Percentiles rank a stretch among this genome's conserved stretches.
phyloP scores from a whole-genome alignment of 2,329 filamentous ascomycete genomes.

The Ophiocordyceps camponoti-rufipedis region DNA sequence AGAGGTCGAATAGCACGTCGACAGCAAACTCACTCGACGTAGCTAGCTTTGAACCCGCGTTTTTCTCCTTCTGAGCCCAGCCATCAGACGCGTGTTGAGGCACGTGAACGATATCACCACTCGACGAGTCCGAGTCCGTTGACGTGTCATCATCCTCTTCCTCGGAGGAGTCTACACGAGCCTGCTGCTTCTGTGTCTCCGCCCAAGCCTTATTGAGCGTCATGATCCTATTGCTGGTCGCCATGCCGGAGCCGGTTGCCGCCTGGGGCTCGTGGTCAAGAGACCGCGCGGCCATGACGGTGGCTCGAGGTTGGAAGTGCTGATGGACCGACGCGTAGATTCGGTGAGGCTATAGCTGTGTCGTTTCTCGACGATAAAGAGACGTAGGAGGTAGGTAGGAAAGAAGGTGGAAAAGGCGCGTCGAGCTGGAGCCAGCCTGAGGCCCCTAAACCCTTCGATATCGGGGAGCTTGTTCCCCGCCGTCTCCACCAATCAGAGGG shows the following conservation, averaged over 20 bases:
- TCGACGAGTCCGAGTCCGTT: background rate
- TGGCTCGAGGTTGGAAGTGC: background rate
- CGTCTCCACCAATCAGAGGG: too few relatives aligned
- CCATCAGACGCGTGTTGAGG: background rate
- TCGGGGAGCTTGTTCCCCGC: too few relatives aligned
- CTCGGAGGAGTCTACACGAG: background rate
- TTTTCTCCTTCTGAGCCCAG: too few relatives aligned
- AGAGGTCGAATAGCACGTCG: background rate
- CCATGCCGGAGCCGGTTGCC: background rate
- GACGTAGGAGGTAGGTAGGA: too few relatives aligned
- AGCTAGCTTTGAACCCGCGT: too few relatives aligned
- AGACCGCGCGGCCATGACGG: background rate
- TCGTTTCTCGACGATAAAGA: background rate
- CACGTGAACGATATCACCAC: background rate
- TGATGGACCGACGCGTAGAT: background rate
- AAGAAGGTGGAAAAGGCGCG: too few relatives aligned
- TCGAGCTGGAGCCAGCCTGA: too few relatives aligned
- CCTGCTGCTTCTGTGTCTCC: slow-evolving; percentile 1
- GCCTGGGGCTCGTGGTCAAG: background rate
- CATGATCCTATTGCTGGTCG: slow-evolving; percentile 8
- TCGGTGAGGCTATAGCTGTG: background rate
- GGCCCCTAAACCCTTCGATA: too few relatives aligned
- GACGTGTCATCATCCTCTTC: background rate
- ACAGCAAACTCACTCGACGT: background rate
- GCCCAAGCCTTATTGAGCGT: slow-evolving; percentile 14